These are phyloP conservation scores for Nemania abortiva DNA, from an alignment of 2,329 filamentous ascomycete genomes.

Conservation along the genomic window DNA sequence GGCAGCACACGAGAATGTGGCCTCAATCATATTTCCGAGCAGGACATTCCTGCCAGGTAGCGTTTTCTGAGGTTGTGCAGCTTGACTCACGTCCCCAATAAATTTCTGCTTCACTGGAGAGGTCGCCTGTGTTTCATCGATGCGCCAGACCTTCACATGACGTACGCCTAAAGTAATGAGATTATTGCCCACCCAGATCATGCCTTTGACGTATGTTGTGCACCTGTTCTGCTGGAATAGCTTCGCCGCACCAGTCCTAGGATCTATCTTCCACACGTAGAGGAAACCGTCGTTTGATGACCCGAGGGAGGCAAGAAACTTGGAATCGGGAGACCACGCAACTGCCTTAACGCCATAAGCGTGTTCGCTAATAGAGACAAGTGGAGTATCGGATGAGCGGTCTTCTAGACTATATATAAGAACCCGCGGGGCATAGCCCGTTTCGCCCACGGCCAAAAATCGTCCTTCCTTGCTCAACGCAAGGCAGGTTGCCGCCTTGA, in stretches of 20 bases:
- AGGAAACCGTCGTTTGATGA: conserved; percentile 93
- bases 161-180: conserved; percentile 90
- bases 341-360: conserved; percentile 89
- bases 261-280: conserved; percentile 88
- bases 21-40: conserved; percentile 83
- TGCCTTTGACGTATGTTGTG: conserved; percentile 85
- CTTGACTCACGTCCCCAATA: conserved; percentile 57
- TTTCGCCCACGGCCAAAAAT: conserved; percentile 93
- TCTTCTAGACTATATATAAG: conserved; percentile 90
- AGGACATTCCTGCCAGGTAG: conserved; percentile 89
- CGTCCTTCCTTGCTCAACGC: conserved; percentile 88
- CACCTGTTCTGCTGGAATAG: conserved; percentile 91
- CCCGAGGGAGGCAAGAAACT: conserved; percentile 88
- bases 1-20: conserved; percentile 83
- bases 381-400: conserved; percentile 80
- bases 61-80: conserved; percentile 70
- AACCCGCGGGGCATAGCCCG: conserved; percentile 91
- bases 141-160: conserved; percentile 93
- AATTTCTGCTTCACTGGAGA: conserved; percentile 75
- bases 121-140: conserved; percentile 72
- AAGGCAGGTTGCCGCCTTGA: conserved; percentile 93
- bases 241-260: conserved; percentile 82
- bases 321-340: conserved; percentile 88
- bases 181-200: conserved; percentile 89
- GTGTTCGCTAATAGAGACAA: conserved; percentile 90